Base-by-base conservation (phyloP, 306 rosid species). In the Ammopiptanthus mongolicus region DNA sequence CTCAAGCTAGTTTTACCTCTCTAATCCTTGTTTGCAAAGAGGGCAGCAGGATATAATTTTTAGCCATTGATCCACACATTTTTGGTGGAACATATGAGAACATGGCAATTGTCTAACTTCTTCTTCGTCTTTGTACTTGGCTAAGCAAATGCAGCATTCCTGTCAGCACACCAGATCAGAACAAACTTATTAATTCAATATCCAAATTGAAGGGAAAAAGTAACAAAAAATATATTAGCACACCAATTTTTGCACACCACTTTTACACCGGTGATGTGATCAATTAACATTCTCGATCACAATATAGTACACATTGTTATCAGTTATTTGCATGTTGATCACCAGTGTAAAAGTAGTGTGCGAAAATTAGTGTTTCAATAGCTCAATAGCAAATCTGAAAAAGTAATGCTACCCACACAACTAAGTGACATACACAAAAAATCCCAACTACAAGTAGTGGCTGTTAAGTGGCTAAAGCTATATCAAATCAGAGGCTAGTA, bases 61-160 rank as follows among this genome's bases (percentile, higher is more conserved):
- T 3, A 95, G 92, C 99, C 97, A 95, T 31, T 92, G 96, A 87
- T 95, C 99, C 48, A 95, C 97, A 82, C 99, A 95, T 60, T 85
- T 89, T 79, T 73, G 91, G 80, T 95, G 97, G 76, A 95, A 95
- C 75, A 79, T 70, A 80, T 92, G 99, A 3, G 86, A 87, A 69
- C 99, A 95, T 10, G 96, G 97, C 85, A 95, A 74, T 80, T 85
- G 81, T 77, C 96, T 89, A 59, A 95, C 86, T 86, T 92, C 97
- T 65, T 95, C 99, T 74, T 83, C 82, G 10, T 90, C 97, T 76
- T 77, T 86, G 74, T 95, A 95, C 78, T 85, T 87, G 34, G 94
- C 86, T 46, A 95, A 87, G 88, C 98, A 95, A 61, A 95, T 95
- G 74, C 98, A 95, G 18, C 98, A 95, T 72, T 95, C 97, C 98